Conservation (phyloP, 257 asterid species). For the Misopates orontium region DNA sequence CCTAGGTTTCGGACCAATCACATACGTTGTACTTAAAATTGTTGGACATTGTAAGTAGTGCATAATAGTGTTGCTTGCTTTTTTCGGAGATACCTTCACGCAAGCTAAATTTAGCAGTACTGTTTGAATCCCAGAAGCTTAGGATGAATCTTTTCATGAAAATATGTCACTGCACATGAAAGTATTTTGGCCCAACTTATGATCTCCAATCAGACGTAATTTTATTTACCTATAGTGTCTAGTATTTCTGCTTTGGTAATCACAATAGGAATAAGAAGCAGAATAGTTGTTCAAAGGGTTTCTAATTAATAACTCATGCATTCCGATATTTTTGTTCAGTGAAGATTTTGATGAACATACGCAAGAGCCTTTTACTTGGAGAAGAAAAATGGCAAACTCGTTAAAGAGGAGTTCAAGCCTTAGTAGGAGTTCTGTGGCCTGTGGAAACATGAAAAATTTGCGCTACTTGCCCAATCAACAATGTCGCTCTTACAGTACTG, state of each 20-base stretch:
- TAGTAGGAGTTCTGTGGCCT: conserved; percentile 46
- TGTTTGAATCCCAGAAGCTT: conserved; percentile 10
- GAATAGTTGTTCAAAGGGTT: not conserved
- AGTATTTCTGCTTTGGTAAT: not conserved
- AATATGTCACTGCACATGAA: not conserved
- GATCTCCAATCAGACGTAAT: conserved; percentile 19
- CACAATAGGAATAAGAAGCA: not conserved
- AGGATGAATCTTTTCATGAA: not conserved
- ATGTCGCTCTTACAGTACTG: conserved; percentile 38
- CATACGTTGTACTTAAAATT: too few relatives aligned
- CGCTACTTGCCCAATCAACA: conserved; percentile 42
- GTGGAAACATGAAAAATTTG: conserved; percentile 46
- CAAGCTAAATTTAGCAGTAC: too few relatives aligned
- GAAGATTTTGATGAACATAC: conserved; percentile 65
- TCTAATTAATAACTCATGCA: conserved; percentile 2
- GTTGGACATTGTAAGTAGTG: too few relatives aligned
- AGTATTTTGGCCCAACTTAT: conserved; percentile 1
- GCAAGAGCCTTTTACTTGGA: conserved; percentile 53
- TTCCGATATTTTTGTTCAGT: conserved; percentile 48
- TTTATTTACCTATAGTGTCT: not conserved
- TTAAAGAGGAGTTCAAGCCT: conserved; percentile 54
- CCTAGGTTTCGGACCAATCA: too few relatives aligned
- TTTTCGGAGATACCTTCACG: too few relatives aligned
- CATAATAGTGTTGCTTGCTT: too few relatives aligned
- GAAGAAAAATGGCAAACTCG: conserved; percentile 46